Percentiles rank a stretch among this genome's conserved stretches.
phyloP scores from a whole-genome alignment of 1,139 yeast genomes.

The Yamadazyma oceani region DNA sequence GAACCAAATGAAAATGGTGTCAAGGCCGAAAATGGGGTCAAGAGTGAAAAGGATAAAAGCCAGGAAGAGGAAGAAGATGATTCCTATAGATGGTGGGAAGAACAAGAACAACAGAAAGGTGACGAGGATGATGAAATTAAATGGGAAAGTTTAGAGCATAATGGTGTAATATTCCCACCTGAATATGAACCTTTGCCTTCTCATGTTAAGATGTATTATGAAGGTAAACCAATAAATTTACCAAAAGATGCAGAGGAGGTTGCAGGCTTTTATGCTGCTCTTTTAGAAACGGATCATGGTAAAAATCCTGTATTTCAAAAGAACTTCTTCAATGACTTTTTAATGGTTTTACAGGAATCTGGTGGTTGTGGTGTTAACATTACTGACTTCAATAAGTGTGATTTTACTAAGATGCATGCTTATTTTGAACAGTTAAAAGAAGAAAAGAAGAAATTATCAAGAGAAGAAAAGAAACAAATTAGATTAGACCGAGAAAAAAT shows the following conservation, averaged over 20 bases:
- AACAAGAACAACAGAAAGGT: conserved; percentile 45
- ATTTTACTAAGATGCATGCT: conserved; percentile 72
- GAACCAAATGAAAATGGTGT: conserved; percentile 6
- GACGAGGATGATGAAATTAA: conserved; percentile 72
- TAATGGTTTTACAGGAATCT: conserved; percentile 61
- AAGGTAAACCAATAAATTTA: conserved; percentile 69
- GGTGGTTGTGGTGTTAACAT: conserved; percentile 66
- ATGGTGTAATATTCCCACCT: conserved; percentile 93
- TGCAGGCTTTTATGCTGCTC: conserved; percentile 91
- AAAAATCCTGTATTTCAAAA: conserved; percentile 81
- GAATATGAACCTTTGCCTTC: conserved; percentile 83
- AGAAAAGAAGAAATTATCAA: conserved; percentile 64
- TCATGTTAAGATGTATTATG: conserved; percentile 73
- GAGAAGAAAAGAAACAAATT: conserved; percentile 70
- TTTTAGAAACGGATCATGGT: conserved; percentile 87
- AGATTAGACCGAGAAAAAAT: conserved; percentile 70
- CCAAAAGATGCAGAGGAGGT: conserved; percentile 92
- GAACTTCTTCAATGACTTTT: conserved; percentile 83
- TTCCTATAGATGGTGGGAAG: conserved; percentile 84
- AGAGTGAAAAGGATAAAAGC: conserved; percentile 18
- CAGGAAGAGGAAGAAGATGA: conserved; percentile 53
- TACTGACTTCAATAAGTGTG: conserved; percentile 65
- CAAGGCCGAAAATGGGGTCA: conserved; percentile 3
- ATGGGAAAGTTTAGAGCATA: conserved; percentile 85
- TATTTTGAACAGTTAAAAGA: conserved; percentile 71